Percentiles rank a stretch among this genome's conserved stretches.
phyloP scores from a whole-genome alignment of 2,329 filamentous ascomycete genomes.

The Fusarium sp. region DNA sequence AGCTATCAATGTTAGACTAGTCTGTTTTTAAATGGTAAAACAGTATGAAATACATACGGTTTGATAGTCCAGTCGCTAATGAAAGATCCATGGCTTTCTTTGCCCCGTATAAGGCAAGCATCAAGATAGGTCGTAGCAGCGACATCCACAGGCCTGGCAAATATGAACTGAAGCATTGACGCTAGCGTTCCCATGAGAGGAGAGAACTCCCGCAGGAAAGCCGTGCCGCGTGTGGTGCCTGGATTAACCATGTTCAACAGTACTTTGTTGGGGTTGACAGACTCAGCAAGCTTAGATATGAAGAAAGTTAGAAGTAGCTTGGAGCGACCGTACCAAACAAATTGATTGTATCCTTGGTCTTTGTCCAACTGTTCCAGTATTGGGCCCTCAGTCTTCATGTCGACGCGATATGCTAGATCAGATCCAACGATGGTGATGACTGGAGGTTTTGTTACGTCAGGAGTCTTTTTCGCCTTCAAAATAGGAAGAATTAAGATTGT shows the following conservation, averaged over 20 bases:
- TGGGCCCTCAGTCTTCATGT: rapidly evolving
- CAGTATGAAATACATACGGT: neutral
- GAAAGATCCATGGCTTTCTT: neutral
- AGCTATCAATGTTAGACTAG: neutral
- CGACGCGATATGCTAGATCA: neutral
- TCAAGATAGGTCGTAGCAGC: neutral
- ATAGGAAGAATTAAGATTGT: neutral
- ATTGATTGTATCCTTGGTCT: neutral
- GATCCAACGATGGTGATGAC: neutral
- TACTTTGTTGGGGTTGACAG: neutral
- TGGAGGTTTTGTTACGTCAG: rapidly evolving
- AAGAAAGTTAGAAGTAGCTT: neutral
- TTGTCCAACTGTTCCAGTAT: neutral
- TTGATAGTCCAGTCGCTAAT: neutral
- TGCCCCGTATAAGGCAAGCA: neutral
- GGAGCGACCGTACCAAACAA: neutral
- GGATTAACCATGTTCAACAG: neutral
- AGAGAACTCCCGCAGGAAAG: neutral
- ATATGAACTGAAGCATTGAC: neutral
- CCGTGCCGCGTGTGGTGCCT: neutral
- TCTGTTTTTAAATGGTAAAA: neutral
- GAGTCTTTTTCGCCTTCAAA: neutral
- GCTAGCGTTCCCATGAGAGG: neutral
- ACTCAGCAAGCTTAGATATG: neutral
- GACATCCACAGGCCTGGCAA: neutral